Base-by-base conservation (phyloP, 192 early-diverging fungal species). In the Podila clonocystis region DNA sequence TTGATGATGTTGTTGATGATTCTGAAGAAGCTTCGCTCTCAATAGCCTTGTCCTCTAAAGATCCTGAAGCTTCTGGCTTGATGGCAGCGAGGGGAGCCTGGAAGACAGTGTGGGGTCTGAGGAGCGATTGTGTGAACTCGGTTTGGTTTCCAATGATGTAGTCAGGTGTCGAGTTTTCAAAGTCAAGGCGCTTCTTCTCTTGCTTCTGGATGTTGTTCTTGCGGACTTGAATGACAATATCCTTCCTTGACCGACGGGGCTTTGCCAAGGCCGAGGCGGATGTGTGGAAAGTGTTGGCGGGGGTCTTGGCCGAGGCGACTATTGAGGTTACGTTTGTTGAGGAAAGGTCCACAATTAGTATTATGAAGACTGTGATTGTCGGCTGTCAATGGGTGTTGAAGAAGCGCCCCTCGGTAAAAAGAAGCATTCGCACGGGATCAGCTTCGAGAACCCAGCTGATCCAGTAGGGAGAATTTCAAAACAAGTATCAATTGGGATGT, bases 71-170 rank as follows among this genome's bases (percentile, higher is more conserved):
- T 13, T 52, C 61, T n/a, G 70, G 77, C 63, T 73, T 80, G 49
- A 80, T 73, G 28, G 75, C 41, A 24, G 73, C 78, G 15, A 73
- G 58, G 17, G 79, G 72, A 45, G 79, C 36, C 55, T 82, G 67
- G 63, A 82, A 82, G 45, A 82, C 38, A 22, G 58, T 45, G 26
- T 71, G 69, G 34, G 84, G 79, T 34, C 68, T 67, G 24, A 85
- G 59, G 29, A 85, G 65, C 2, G 74, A 74, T 29, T 65, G 65
- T 58, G 84, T 85, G 58, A 85, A 85, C 36, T 70, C 68, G 13
- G 84, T 82, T 29, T 75, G 58, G 52, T 82, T 74, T 65, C 84
- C 84, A 58, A 74, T 64, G 33, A 85, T 78, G 26, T 71, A 74
- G 62, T 82, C 65, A 36, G 79, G 75, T 41, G 63, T 75, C 19